Evolutionary conservation across 495 filamentous ascomycete genomes (phyloP), one percentile per base, ranked within the genome.

Genomic region (Neurospora discreta): DNA sequence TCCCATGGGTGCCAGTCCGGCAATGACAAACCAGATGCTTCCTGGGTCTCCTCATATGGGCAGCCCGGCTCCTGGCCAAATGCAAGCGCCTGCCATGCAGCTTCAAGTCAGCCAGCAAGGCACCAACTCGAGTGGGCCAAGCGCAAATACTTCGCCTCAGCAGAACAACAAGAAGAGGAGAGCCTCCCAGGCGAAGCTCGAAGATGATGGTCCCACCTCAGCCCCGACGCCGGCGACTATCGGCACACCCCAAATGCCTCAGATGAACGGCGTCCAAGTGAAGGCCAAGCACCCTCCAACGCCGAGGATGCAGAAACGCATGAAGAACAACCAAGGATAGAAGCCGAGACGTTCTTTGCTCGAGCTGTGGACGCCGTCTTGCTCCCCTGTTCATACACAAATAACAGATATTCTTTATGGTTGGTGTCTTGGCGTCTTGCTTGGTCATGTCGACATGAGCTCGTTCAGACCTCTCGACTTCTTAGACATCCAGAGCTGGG

Each of bases 141-240:
- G 91, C 75, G 90, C 92, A 8, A 96, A 92, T 77, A 95, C 94
- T 4, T 96, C 93, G 70, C 94, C 94, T 11, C 91, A 90, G 70
- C 88, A 90, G 40, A 89, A 86, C 67, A 91, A 90, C 77, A 94
- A 95, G 81, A 88, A 93, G 72, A 86, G 94, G 71, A 84, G 93
- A 46, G 84, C 90, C 11, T 94, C 92, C 72, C 88, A 88, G 5
- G 91, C 95, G 68, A 95, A 96, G 82, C 82, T 85, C 42, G 93
- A 95, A 71, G 87, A 84, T 20, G 92, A 94, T 20, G 80, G 78
- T 6, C 78, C 82, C 4, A 85, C 85, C 43, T 80, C 80, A 39
- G 83, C 81, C 1, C 82, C 84, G 0, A 84, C 84, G 11, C 84
- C 82, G 3, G 78, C 74, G 20, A 78, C 80, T 39, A 76, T 81